These are phyloP conservation scores for Entomophthora muscae DNA, from an alignment of 371 early-diverging fungal genomes.

Conservation along the genomic window DNA sequence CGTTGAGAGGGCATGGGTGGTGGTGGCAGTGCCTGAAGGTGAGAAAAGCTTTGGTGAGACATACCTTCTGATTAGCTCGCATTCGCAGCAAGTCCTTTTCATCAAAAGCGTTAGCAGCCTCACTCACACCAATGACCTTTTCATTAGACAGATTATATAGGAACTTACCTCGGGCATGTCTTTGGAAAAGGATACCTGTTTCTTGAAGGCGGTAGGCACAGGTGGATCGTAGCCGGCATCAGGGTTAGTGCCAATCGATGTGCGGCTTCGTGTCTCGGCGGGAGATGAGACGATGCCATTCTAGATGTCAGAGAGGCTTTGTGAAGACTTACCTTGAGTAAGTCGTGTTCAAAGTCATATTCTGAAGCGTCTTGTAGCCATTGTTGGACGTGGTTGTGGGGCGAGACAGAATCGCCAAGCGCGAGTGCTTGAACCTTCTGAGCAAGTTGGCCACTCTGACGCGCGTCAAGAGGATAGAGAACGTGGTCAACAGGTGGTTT, in stretches of 20 bases:
- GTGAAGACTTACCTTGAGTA: not conserved
- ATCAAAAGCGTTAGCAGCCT: not conserved
- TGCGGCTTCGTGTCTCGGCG: not conserved
- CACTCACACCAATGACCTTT: conserved; percentile 8
- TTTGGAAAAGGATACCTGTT: conserved; percentile 8
- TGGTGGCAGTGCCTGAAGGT: not conserved
- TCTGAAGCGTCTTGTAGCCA: conserved; percentile 7
- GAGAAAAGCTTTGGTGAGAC: not conserved
- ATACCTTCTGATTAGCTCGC: not conserved
- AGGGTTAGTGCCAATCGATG: not conserved
- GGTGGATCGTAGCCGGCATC: not conserved
- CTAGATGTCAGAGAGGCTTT: not conserved
- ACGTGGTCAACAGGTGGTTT: not conserved
- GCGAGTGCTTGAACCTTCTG: not conserved
- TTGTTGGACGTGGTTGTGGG: not conserved
- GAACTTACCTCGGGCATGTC: conserved; percentile 1
- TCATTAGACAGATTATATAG: too few relatives aligned
- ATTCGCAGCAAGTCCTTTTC: not conserved
- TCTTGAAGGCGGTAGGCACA: not conserved
- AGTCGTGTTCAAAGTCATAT: conserved; percentile 5
- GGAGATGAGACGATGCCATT: not conserved
- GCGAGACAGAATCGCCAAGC: not conserved
- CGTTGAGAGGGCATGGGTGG: not conserved
- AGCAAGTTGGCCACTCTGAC: not conserved
- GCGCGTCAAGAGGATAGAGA: not conserved